These are phyloP conservation scores for Tricholoma flavovirens DNA, from an alignment of 768 basidiomycete species.

Conservation along the genomic window DNA sequence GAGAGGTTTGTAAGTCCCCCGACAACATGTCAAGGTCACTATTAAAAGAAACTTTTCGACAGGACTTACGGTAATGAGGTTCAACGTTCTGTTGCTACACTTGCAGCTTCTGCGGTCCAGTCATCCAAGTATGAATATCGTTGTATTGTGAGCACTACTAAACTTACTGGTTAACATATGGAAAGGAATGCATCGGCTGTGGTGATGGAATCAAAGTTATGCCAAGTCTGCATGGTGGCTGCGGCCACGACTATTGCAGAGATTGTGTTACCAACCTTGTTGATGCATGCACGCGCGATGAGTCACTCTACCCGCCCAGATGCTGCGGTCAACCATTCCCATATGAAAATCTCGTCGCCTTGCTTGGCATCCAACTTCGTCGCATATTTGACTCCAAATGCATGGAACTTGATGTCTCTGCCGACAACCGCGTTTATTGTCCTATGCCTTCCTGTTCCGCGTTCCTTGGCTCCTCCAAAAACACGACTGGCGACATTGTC, in stretches of 20 bases:
- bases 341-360: slow-evolving; percentile 8
- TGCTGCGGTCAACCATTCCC: slow-evolving; percentile 32
- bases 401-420: slow-evolving; percentile 12
- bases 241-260: slow-evolving; percentile 32
- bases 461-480: slow-evolving; percentile 32
- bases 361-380: slow-evolving; percentile 3
- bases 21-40: too few relatives aligned
- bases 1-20: too few relatives aligned
- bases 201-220: slow-evolving; percentile 5
- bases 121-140: too few relatives aligned
- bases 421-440: slow-evolving; percentile 13
- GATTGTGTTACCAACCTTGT: slow-evolving; percentile 28
- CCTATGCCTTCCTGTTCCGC: slow-evolving; percentile 34
- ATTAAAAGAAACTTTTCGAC: too few relatives aligned
- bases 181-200: slow-evolving; percentile 13
- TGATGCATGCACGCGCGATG: slow-evolving; percentile 31
- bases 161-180: background rate
- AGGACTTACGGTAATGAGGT: too few relatives aligned
- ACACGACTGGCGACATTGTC: slow-evolving; percentile 11
- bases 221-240: slow-evolving; percentile 22
- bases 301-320: slow-evolving; percentile 34
- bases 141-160: too few relatives aligned
- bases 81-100: too few relatives aligned
- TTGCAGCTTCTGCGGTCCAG: too few relatives aligned
- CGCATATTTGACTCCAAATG: slow-evolving; percentile 9